Conservation (phyloP, 2,329 filamentous ascomycete genomes). For the Thelonectria rubi region DNA sequence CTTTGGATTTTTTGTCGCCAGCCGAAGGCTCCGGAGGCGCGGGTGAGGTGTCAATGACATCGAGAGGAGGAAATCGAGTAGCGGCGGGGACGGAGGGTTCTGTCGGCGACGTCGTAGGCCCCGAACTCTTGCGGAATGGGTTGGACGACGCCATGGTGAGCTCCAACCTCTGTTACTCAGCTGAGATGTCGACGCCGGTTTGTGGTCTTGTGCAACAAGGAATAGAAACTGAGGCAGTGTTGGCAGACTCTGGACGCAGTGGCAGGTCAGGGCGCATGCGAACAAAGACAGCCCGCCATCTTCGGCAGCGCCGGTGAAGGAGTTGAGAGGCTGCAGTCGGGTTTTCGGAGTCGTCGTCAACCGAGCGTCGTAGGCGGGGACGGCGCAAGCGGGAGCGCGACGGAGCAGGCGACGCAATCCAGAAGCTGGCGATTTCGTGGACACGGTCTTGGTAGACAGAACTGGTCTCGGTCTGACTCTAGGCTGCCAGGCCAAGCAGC, state of each 20-base stretch:
- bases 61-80: conserved; percentile 41
- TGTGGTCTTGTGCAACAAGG: conserved; percentile 7
- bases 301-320: conserved; percentile 42
- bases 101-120: conserved; percentile 34
- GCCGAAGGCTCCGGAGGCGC: conserved; percentile 44
- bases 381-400: conserved; percentile 27
- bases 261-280: conserved; percentile 40
- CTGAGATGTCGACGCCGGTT: conserved; percentile 17
- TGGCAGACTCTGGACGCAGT: conserved; percentile 27
- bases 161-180: conserved; percentile 26
- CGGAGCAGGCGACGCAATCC: conserved; percentile 23
- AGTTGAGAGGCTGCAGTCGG: conserved; percentile 21
- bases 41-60: conserved; percentile 44
- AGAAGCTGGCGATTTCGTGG: conserved; percentile 21
- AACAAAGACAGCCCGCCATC: conserved; percentile 41
- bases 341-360: conserved; percentile 24
- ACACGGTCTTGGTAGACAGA: conserved; percentile 18
- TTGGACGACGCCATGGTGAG: conserved; percentile 54
- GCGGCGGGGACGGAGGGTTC: conserved; percentile 23
- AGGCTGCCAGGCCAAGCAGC: conserved; percentile 22
- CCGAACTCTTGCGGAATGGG: conserved; percentile 60
- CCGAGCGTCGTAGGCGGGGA: conserved; percentile 17
- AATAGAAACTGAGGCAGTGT: conserved; percentile 1
- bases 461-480: conserved; percentile 16
- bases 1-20: conserved; percentile 56